Percentiles rank a stretch among this genome's conserved stretches.
Conservation (phyloP, 1,284 basidiomycete species). For the Fomitopsis palustris region DNA sequence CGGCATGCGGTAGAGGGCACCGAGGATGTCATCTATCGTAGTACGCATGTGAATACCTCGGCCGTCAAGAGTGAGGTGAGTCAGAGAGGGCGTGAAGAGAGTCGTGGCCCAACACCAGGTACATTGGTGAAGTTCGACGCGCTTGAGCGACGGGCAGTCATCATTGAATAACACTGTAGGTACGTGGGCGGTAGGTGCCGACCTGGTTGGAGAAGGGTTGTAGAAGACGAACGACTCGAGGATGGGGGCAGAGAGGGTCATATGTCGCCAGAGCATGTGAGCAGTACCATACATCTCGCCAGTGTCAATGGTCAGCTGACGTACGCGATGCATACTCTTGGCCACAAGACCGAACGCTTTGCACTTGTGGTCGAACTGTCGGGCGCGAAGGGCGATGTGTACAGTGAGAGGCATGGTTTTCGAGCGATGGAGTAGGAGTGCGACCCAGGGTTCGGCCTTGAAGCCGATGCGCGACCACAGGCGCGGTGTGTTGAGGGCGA, state of each 20-base stretch:
- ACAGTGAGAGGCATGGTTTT: constrained; percentile 3
- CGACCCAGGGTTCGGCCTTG: constrained; percentile 2
- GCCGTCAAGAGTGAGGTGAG: constrained; percentile 4
- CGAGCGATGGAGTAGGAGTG: constrained; percentile 2
- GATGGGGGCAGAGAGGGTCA: constrained; percentile 1
- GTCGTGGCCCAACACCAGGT: constrained; percentile 5
- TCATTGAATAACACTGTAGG: constrained; percentile 1
- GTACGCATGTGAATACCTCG: not conserved
- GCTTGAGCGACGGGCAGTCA: constrained; percentile 2
- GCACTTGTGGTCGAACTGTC: not conserved
- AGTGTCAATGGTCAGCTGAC: not conserved
- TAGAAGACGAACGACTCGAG: constrained; percentile 5
- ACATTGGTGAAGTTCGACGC: constrained; percentile 7
- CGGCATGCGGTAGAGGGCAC: constrained; percentile 8
- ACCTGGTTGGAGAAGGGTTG: not conserved
- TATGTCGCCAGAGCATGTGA: not conserved
- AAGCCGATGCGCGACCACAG: constrained; percentile 4
- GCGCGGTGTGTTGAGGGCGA: constrained; percentile 1
- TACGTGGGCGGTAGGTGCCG: not conserved
- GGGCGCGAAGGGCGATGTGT: not conserved
- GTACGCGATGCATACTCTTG: not conserved
- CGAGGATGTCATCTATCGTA: constrained; percentile 1
- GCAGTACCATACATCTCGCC: not conserved
- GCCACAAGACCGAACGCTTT: not conserved
- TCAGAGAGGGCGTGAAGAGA: constrained; percentile 5